These are phyloP conservation scores for Irineochytrium annulatum DNA, from an alignment of 192 early-diverging fungal genomes.

Conservation along the genomic window DNA sequence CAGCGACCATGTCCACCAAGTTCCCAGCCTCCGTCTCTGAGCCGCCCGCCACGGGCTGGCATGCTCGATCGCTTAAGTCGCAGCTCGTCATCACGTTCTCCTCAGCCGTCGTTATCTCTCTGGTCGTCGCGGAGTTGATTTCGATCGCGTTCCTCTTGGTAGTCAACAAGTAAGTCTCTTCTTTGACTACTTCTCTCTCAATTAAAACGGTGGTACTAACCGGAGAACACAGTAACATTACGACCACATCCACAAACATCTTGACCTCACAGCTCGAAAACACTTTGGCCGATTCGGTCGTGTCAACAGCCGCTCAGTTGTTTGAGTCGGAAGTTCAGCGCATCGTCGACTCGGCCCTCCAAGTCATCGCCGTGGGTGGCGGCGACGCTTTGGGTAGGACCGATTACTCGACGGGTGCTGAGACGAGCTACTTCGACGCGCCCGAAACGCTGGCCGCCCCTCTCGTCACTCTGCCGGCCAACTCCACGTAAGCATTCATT, in stretches of 20 bases:
- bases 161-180: too few relatives aligned
- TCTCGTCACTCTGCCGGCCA: conserved; percentile 1
- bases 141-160: conserved; percentile 21
- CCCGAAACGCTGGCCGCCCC: conserved; percentile 7
- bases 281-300: conserved; percentile 8
- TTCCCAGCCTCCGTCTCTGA: too few relatives aligned
- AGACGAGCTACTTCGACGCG: conserved; percentile 16
- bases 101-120: conserved; percentile 9
- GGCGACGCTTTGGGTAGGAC: conserved; percentile 10
- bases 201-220: too few relatives aligned
- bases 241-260: conserved; percentile 14
- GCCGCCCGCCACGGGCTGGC: too few relatives aligned
- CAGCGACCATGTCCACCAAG: too few relatives aligned
- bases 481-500: not conserved
- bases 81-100: conserved; percentile 21
- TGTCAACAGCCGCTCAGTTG: conserved; percentile 18
- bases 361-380: not conserved
- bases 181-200: too few relatives aligned
- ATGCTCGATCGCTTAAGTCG: not conserved
- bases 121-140: conserved; percentile 17
- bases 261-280: conserved; percentile 24
- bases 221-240: too few relatives aligned
- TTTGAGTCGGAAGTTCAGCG: conserved; percentile 21
- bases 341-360: conserved; percentile 7
- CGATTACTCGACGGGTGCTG: conserved; percentile 15